phyloP scores from a whole-genome alignment of 2,329 filamentous ascomycete genomes.

The Talaromyces sp. region DNA sequence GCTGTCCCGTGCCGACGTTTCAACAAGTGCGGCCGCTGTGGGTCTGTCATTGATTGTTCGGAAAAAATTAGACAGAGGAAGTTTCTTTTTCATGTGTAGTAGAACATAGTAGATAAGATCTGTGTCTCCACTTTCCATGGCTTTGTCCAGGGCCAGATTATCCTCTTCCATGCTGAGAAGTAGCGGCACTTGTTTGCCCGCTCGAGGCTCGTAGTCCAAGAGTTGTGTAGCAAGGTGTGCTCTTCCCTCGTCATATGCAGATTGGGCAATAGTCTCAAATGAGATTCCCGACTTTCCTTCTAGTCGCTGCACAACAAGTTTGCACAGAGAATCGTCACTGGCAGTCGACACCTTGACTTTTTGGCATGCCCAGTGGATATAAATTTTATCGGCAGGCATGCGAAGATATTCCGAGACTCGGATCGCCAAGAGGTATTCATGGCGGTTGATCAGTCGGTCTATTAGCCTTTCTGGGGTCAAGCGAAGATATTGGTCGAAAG shows the following conservation, averaged over 20 bases:
- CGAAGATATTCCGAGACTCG: slow-evolving; percentile 82
- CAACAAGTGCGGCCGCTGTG: slow-evolving; percentile 80
- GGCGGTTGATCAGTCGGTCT: slow-evolving; percentile 75
- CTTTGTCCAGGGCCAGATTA: slow-evolving; percentile 89
- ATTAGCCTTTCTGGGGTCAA: slow-evolving; percentile 87
- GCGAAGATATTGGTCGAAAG: slow-evolving; percentile 88
- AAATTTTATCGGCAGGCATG: slow-evolving; percentile 81
- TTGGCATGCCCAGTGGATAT: slow-evolving; percentile 93
- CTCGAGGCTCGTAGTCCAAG: slow-evolving; percentile 86
- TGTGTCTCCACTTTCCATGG: slow-evolving; percentile 89
- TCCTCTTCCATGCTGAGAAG: slow-evolving; percentile 94
- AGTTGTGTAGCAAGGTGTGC: slow-evolving; percentile 83
- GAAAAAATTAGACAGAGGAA: slow-evolving; percentile 88
- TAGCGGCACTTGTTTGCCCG: slow-evolving; percentile 91
- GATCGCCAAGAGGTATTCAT: slow-evolving; percentile 85
- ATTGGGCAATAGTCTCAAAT: slow-evolving; percentile 86
- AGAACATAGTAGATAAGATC: slow-evolving; percentile 89
- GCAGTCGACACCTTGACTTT: slow-evolving; percentile 82
- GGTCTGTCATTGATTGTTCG: slow-evolving; percentile 80
- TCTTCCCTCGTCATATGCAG: slow-evolving; percentile 90
- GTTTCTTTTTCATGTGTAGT: slow-evolving; percentile 79
- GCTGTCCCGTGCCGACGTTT: slow-evolving; percentile 72
- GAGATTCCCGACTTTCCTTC: slow-evolving; percentile 87
- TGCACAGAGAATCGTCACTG: slow-evolving; percentile 82
- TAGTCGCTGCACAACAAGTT: slow-evolving; percentile 77